Conservation (phyloP, 2,329 filamentous ascomycete genomes). For the Geosmithia flava region DNA sequence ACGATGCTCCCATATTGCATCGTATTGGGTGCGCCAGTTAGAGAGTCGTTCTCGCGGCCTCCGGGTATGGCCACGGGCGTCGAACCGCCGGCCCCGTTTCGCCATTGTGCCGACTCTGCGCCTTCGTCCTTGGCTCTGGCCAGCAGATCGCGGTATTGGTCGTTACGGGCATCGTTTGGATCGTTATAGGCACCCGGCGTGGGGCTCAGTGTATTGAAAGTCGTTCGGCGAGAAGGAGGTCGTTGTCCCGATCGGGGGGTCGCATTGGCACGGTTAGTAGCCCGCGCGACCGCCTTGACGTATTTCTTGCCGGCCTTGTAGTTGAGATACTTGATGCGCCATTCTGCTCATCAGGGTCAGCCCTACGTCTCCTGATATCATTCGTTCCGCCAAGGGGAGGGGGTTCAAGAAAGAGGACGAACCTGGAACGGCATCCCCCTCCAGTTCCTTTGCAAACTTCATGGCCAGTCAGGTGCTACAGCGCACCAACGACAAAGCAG, state of each 20-base stretch:
- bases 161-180: background rate
- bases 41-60: constrained; percentile 23
- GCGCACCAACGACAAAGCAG: background rate
- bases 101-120: background rate
- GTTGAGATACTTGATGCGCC: constrained; percentile 86
- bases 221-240: constrained; percentile 10
- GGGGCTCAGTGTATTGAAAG: background rate
- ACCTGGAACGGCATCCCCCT: constrained; percentile 78
- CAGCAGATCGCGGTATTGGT: background rate
- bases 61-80: constrained; percentile 4
- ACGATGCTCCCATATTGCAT: constrained; percentile 42
- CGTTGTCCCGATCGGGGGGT: constrained; percentile 25
- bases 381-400: background rate
- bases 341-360: constrained; percentile 40
- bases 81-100: background rate
- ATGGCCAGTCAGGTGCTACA: constrained; percentile 22
- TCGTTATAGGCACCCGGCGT: background rate
- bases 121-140: background rate
- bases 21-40: constrained; percentile 24
- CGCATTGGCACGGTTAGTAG: constrained; percentile 49
- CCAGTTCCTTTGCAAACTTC: constrained; percentile 67
- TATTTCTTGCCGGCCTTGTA: constrained; percentile 96
- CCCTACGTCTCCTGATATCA: background rate
- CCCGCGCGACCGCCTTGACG: constrained; percentile 69
- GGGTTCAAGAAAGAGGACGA: constrained; percentile 10